Evolutionary conservation across 495 filamentous ascomycete genomes (phyloP).

Genomic region (Rhizodiscina lignyota): DNA sequence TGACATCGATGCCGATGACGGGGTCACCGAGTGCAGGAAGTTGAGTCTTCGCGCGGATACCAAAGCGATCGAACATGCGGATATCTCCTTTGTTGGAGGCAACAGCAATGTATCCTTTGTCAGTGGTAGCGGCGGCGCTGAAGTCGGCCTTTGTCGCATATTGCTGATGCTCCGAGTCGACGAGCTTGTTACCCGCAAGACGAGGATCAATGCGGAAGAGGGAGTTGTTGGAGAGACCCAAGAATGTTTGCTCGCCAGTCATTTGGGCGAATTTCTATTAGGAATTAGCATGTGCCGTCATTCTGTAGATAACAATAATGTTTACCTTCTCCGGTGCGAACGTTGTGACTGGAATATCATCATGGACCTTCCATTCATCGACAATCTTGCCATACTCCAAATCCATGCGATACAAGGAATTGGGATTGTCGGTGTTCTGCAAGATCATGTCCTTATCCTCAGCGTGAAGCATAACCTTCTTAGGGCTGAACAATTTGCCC

Average conservation of each 20-base stretch:
- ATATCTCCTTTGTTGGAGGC: conserved; percentile 97
- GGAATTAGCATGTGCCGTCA: conserved; percentile 11
- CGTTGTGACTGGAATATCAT: conserved; percentile 80
- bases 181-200: conserved; percentile 76
- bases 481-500: conserved; percentile 79
- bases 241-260: conserved; percentile 86
- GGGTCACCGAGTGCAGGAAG: conserved; percentile 91
- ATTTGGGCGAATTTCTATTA: conserved; percentile 87
- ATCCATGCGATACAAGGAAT: conserved; percentile 95
- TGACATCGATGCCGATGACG: conserved; percentile 88
- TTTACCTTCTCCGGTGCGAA: conserved; percentile 75
- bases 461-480: conserved; percentile 94
- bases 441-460: conserved; percentile 88
- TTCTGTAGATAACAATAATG: neutral
- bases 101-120: conserved; percentile 91
- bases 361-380: conserved; percentile 98
- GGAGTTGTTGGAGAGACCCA: conserved; percentile 80
- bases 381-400: conserved; percentile 97
- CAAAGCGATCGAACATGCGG: conserved; percentile 86
- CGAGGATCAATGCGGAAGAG: conserved; percentile 91
- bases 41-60: conserved; percentile 93
- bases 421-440: conserved; percentile 69
- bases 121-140: conserved; percentile 81
- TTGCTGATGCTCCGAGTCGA: conserved; percentile 83
- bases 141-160: conserved; percentile 95